Evolutionary conservation across 2,329 filamentous ascomycete genomes (phyloP).

Genomic region (Curvularia spicifera): DNA sequence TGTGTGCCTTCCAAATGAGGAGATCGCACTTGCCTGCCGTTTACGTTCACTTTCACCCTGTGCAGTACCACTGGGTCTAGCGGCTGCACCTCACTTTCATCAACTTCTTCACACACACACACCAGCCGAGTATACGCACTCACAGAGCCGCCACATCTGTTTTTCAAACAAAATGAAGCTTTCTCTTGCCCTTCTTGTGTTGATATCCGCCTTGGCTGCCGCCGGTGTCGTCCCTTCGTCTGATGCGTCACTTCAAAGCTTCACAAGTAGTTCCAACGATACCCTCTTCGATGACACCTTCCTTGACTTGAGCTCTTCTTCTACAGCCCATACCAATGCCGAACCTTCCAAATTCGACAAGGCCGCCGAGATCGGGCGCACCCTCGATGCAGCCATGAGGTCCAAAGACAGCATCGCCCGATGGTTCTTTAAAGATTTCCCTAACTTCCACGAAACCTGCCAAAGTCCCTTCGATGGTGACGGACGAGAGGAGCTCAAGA

Average conservation of each 20-base stretch:
- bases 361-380: slow-evolving; percentile 7
- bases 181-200: neutral
- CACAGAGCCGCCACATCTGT: too few species aligned
- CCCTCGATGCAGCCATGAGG: slow-evolving; percentile 14
- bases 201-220: neutral
- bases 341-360: slow-evolving; percentile 10
- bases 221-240: slow-evolving; percentile 1
- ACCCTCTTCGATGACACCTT: neutral
- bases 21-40: slow-evolving; percentile 1
- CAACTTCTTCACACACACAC: too few species aligned
- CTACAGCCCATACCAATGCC: neutral
- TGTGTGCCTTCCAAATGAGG: neutral
- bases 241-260: neutral
- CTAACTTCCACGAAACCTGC: slow-evolving; percentile 8
- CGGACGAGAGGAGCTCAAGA: slow-evolving; percentile 11
- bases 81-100: neutral
- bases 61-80: neutral
- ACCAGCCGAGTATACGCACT: neutral
- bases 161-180: slow-evolving; percentile 6
- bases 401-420: slow-evolving; percentile 16
- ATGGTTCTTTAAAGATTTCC: slow-evolving; percentile 20
- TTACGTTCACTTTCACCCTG: neutral
- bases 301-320: neutral
- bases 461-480: slow-evolving; percentile 17
- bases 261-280: neutral